Evolutionary conservation across 2,329 filamentous ascomycete genomes (phyloP).

Genomic region (Aspergillus ustus): DNA sequence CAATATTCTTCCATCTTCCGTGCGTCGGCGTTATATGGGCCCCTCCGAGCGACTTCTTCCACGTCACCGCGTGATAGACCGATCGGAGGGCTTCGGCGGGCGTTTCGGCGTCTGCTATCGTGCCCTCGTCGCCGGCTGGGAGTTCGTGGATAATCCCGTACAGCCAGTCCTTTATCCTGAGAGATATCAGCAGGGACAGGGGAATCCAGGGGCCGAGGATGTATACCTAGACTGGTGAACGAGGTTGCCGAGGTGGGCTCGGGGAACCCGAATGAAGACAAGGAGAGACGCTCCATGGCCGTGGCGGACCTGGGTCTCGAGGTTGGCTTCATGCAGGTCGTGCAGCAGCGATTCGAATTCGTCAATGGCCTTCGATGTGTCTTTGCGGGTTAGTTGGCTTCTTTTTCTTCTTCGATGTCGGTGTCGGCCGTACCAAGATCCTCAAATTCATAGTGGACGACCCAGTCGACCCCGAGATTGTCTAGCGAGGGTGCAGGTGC

Average conservation of each 20-base stretch:
- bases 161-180: conserved; percentile 88
- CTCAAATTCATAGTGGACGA: conserved; percentile 77
- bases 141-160: conserved; percentile 80
- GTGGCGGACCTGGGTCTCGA: conserved; percentile 84
- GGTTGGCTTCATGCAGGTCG: conserved; percentile 75
- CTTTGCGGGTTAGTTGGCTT: conserved; percentile 47
- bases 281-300: conserved; percentile 77
- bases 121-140: conserved; percentile 72
- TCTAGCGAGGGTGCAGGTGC: conserved; percentile 38
- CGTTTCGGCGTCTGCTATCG: conserved; percentile 77
- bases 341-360: conserved; percentile 79
- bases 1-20: conserved; percentile 73
- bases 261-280: conserved; percentile 80
- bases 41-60: conserved; percentile 73
- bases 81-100: conserved; percentile 87
- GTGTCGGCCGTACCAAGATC: conserved; percentile 60
- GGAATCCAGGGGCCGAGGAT: neutral
- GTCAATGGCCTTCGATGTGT: conserved; percentile 69
- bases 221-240: conserved; percentile 77
- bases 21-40: conserved; percentile 72
- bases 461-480: conserved; percentile 82
- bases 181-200: neutral
- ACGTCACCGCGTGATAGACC: conserved; percentile 83
- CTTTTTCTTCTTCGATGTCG: conserved; percentile 15
- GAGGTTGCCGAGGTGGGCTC: conserved; percentile 75